These are phyloP conservation scores for Jacaranda copaia DNA, from an alignment of 257 asterid species.

Conservation along the genomic window DNA sequence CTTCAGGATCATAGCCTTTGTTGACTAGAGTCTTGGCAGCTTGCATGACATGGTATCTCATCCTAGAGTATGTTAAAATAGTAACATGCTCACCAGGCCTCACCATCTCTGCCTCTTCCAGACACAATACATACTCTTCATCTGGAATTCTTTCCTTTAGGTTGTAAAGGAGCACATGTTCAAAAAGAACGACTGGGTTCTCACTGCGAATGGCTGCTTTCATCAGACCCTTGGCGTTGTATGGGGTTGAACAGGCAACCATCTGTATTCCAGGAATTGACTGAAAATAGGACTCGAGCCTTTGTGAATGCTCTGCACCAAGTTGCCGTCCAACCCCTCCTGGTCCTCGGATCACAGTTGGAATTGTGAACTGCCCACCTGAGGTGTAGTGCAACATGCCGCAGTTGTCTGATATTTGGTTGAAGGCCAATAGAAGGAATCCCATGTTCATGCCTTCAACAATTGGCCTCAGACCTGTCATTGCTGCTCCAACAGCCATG, in stretches of 20 bases:
- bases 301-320: constrained; percentile 67
- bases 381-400: constrained; percentile 71
- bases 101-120: constrained; percentile 72
- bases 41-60: constrained; percentile 74
- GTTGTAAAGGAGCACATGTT: constrained; percentile 64
- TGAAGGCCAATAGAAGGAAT: constrained; percentile 59
- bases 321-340: constrained; percentile 73
- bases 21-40: constrained; percentile 63
- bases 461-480: constrained; percentile 62
- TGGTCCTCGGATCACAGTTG: constrained; percentile 67
- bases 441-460: constrained; percentile 72
- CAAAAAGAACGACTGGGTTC: constrained; percentile 62
- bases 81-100: constrained; percentile 63
- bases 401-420: constrained; percentile 67
- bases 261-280: constrained; percentile 64
- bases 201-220: constrained; percentile 70
- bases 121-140: constrained; percentile 56
- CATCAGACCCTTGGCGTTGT: constrained; percentile 65
- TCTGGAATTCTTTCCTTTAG: constrained; percentile 65
- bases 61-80: constrained; percentile 59
- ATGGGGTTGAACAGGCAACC: constrained; percentile 68
- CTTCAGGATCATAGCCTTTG: constrained; percentile 67
- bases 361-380: constrained; percentile 65
- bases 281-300: constrained; percentile 67
- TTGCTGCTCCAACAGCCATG: constrained; percentile 66